Percentiles rank a stretch among this genome's conserved stretches.
These are phyloP conservation scores for Beauveria sp. DNA, from an alignment of 2,329 filamentous ascomycete genomes.

Conservation along the genomic window DNA sequence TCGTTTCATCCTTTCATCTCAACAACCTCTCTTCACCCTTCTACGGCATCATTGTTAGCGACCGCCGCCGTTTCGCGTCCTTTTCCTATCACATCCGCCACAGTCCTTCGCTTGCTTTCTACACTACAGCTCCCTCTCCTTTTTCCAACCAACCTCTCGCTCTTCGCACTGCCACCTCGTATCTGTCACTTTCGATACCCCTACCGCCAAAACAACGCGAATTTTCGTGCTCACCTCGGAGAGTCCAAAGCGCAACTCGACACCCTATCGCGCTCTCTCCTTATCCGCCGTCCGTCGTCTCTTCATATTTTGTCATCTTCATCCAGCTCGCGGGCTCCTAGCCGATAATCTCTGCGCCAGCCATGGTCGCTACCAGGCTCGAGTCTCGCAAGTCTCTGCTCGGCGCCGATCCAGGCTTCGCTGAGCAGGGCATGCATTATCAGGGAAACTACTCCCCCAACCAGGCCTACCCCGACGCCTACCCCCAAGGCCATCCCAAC, in stretches of 20 bases:
- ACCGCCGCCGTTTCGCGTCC: neutral
- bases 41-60: neutral
- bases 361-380: conserved; percentile 32
- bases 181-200: neutral
- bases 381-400: conserved; percentile 35
- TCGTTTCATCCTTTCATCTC: conserved; percentile 5
- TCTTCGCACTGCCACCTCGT: neutral
- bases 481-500: conserved; percentile 22
- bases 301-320: neutral
- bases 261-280: neutral
- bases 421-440: conserved; percentile 23
- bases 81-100: neutral
- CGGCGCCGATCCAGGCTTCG: conserved; percentile 30
- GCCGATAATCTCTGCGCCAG: conserved; percentile 3
- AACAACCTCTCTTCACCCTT: neutral
- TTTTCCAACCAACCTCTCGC: neutral
- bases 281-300: neutral
- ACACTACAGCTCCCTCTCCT: neutral
- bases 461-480: conserved; percentile 19
- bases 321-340: neutral
- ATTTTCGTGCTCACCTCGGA: neutral
- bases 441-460: conserved; percentile 15
- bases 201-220: neutral
- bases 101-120: neutral
- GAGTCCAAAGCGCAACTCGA: neutral